Base-by-base conservation (phyloP, 2,329 filamentous ascomycete species). In the Fragosphaeria purpurea region DNA sequence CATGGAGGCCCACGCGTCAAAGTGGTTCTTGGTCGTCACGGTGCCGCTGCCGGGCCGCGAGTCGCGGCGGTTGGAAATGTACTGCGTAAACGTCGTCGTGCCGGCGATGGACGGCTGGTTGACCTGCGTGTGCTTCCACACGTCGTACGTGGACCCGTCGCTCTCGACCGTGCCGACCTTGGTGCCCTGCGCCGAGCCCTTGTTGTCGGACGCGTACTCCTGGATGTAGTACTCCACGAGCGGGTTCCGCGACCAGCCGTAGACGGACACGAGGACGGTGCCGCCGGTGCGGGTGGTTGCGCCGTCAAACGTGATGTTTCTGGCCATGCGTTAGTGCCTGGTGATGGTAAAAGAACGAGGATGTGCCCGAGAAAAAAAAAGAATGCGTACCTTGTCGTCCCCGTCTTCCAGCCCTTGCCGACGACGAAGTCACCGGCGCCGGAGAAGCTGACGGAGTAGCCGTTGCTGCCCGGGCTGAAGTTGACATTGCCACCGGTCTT, bases 351-450 rank as follows among this genome's bases (percentile, higher is more conserved):
- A 1, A 4, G 9, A 40, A 9, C 22, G 6, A 5, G 31, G 41
- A 8, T 22, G 22, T 22, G 22, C 22, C 22, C 31, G 8, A 34
- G n/a, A 13, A 6, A 32, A 37, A 31, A 38, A 49, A 22, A 33
- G 44, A 10, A 34, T 35, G 35, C 37, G 22, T 42, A 78, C 76
- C 73, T 68, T 12, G 65, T 64, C 40, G 65, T 67, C 44, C 77
- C 78, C 37, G 73, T 70, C 48, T 67, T 70, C 77, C 78, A 81
- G 44, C 78, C 78, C 61, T 80, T 80, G 48, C 77, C 78, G 54
- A 70, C 75, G 41, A 79, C 76, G 51, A 79, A 77, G 64, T 79
- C 75, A 22, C 70, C 71, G 6, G 62, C 64, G 52, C 67, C 65
- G 7, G 60, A 65, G 65, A 73, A 76, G 31, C 54, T 60, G 2